A percentile compares a stretch with the other conserved stretches of the same genome.
Conservation (phyloP, 1,284 basidiomycete species). For the Trichosporon coremiiforme region DNA sequence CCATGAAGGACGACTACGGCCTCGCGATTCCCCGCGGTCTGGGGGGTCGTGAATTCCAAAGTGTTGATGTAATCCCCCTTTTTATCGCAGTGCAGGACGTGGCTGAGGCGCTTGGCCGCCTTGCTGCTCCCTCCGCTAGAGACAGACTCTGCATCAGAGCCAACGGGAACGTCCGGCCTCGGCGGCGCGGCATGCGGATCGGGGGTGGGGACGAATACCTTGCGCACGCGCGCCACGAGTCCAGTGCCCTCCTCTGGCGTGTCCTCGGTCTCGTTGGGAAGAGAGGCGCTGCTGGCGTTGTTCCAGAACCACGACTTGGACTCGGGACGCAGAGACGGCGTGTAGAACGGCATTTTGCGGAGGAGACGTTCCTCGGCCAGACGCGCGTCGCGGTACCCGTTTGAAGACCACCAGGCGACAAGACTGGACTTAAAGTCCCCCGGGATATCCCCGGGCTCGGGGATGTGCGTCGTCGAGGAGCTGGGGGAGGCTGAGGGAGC, state of each 20-base stretch:
- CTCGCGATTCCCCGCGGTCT: constrained; percentile 63
- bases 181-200: constrained; percentile 42
- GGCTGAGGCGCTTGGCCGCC: not conserved
- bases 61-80: constrained; percentile 75
- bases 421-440: constrained; percentile 49
- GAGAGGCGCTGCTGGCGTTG: not conserved
- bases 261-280: not conserved
- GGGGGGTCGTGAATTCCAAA: constrained; percentile 67
- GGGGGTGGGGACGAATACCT: constrained; percentile 51
- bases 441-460: too few species aligned
- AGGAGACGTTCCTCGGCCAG: constrained; percentile 50
- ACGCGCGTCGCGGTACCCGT: constrained; percentile 48
- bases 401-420: constrained; percentile 51
- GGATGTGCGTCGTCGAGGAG: not conserved
- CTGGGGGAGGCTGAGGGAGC: not conserved
- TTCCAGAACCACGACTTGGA: constrained; percentile 24
- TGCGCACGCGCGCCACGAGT: constrained; percentile 44
- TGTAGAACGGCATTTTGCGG: constrained; percentile 43
- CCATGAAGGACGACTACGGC: constrained; percentile 80
- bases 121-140: not conserved
- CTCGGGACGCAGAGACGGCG: constrained; percentile 19
- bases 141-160: not conserved
- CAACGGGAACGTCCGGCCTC: constrained; percentile 34
- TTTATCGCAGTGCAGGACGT: constrained; percentile 29
- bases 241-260: constrained; percentile 31